phyloP scores from a whole-genome alignment of 1,284 basidiomycete genomes.

The Naganishia sp. region DNA sequence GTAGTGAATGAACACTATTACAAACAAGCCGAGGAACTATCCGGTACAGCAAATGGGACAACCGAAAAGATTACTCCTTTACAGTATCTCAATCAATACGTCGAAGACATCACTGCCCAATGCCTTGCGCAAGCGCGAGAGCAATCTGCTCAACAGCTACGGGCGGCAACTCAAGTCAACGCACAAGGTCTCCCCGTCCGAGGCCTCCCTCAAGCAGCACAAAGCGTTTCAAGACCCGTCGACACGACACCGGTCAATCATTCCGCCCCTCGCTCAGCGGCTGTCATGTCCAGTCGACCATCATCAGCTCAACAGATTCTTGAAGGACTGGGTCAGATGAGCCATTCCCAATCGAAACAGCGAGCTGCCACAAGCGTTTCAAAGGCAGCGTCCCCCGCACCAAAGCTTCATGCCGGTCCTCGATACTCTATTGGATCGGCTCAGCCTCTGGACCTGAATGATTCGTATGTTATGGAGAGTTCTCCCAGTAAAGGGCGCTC shows the following conservation, averaged over 20 bases:
- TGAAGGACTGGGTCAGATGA: conserved; percentile 11
- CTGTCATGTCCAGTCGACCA: neutral
- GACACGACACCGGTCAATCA: neutral
- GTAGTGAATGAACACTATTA: conserved; percentile 15
- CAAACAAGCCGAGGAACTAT: neutral
- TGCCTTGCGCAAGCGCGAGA: conserved; percentile 4
- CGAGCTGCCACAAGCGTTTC: conserved; percentile 14
- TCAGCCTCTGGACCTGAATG: conserved; percentile 1
- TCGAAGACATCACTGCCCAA: conserved; percentile 16
- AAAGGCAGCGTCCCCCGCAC: neutral
- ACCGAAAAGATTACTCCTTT: neutral
- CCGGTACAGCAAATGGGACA: neutral
- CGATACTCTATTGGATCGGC: neutral
- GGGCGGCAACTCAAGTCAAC: conserved; percentile 2
- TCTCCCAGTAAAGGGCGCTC: conserved; percentile 19
- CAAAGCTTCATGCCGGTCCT: neutral
- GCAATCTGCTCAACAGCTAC: conserved; percentile 6
- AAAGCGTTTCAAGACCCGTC: neutral
- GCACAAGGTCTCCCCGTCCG: conserved; percentile 9
- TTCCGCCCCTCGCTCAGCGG: neutral
- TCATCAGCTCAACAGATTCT: conserved; percentile 14
- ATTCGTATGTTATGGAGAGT: neutral
- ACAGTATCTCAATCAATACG: conserved; percentile 20
- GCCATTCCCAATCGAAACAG: conserved; percentile 7
- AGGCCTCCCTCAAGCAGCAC: neutral